Evolutionary conservation across 768 basidiomycete genomes (phyloP), one percentile per base, ranked within the genome.

Genomic region (Podaxis sp.): DNA sequence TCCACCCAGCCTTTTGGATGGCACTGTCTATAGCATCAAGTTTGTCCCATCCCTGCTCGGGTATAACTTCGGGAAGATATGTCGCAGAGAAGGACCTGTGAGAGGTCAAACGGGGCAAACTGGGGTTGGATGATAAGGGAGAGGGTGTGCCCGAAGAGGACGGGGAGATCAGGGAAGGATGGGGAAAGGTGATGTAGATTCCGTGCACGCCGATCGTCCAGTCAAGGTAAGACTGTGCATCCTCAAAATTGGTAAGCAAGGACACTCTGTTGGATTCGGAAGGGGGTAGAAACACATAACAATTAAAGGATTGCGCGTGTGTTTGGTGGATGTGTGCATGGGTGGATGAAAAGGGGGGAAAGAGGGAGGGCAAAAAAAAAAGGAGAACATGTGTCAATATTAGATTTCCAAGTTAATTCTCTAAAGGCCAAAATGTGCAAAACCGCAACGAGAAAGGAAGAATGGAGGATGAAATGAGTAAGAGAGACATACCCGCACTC

Each of bases 191-290:
- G 60, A 99, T 88, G 69, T 89, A 82, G 70, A 98, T 94, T 51
- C 97, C 97, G 74, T 99, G 97, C 1, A 83, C 82, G 56, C 95
- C 96, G 67, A 96, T 73, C 2, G 86, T 89, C 96, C 96, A 99
- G 76, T 95, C 94, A 58, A 97, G 85, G 69, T 96, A 95, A 36
- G 87, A 84, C 28, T 79, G 70, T 53, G 86, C 91, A 67, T 89
- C 82, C 76, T 95, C 93, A 72, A 98, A 97, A 70, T 98, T 84
- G 13, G 95, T 98, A 64, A 99, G 82, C 67, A 99, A 82, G 48
- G 95, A 98, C 61, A 98, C 79, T 61, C 95, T 96, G 71, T 60
- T 36, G 13, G 50, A 52, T 25, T 36, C 55, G 21, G 46, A 36
- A 50, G 54, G 65, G 48, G 54, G 38, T 44, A 54, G 38, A 59